Evolutionary conservation across 768 basidiomycete genomes (phyloP).

Genomic region (Amylocystis lapponica): DNA sequence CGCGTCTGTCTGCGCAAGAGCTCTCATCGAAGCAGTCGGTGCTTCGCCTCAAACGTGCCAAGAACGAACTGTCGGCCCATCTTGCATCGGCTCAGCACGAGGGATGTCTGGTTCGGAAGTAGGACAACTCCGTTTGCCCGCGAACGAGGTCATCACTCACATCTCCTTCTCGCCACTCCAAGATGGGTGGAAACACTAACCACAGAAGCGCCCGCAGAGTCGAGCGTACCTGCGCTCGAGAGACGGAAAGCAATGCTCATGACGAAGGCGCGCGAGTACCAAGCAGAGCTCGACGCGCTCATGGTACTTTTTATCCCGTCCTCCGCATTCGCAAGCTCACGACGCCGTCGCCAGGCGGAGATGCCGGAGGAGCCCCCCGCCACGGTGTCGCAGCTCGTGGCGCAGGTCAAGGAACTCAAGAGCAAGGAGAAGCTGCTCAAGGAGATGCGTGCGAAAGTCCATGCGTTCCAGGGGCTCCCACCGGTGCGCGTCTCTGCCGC

Average conservation of each 20-base stretch:
- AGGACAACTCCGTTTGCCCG: constrained; percentile 8
- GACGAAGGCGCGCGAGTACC: constrained; percentile 44
- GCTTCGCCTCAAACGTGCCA: constrained; percentile 28
- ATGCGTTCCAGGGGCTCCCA: constrained; percentile 45
- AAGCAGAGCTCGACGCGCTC: constrained; percentile 32
- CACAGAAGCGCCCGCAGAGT: constrained; percentile 17
- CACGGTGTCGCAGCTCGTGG: constrained; percentile 33
- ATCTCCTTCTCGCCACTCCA: too few species aligned
- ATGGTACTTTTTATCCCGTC: constrained; percentile 19
- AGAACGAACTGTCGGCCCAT: constrained; percentile 33
- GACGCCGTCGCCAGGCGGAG: constrained; percentile 17
- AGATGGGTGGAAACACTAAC: constrained; percentile 34
- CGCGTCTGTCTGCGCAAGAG: constrained; percentile 26
- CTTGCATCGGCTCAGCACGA: constrained; percentile 32
- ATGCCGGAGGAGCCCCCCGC: constrained; percentile 27
- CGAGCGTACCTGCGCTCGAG: constrained; percentile 29
- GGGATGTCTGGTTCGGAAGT: constrained; percentile 33
- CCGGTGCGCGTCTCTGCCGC: constrained; percentile 29
- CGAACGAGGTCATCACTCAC: background rate
- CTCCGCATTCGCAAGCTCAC: background rate
- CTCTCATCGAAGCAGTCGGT: constrained; percentile 28
- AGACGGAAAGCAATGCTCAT: constrained; percentile 35
- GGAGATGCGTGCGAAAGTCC: constrained; percentile 38
- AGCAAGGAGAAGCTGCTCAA: constrained; percentile 34
- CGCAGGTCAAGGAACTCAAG: constrained; percentile 34